Evolutionary conservation across 2,329 filamentous ascomycete genomes (phyloP), one percentile per base, ranked within the genome.

Genomic region (Trichoderma lentiforme): DNA sequence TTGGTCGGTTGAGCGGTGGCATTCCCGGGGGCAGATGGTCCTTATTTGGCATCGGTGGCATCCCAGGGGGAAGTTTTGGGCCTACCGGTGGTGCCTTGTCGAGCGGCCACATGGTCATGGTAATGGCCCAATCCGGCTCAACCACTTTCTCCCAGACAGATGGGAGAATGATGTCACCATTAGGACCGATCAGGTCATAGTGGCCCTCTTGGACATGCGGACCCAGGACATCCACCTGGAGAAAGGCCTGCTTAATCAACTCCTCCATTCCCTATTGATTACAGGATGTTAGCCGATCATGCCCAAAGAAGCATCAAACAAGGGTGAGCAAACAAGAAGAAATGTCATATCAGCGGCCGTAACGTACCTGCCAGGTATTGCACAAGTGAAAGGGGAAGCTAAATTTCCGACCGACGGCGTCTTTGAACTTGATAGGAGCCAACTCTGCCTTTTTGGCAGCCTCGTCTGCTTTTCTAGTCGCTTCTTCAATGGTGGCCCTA

Each of bases 381-480:
- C 94, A 97, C 34, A 97, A 81, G 74, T 95, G 89, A 82, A 91
- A 97, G 1, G 95, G 95, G 78, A 98, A 97, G 82, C 90, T 96
- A 80, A 97, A 98, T 81, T 97, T 97, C 75, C 95, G 88, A 36
- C 93, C 93, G 18, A 98, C 90, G 1, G 94, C 94, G 79, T 98
- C 95, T 82, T 97, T 97, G 84, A 97, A 97, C 76, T 91, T 91
- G 80, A 97, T 93, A 3, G 93, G 93, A 57, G 90, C 86, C 80
- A 93, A 92, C 53, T 91, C 88, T 73, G 87, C 87, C 75, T 81
- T 83, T 73, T 85, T 84, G 77, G 85, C 85, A 24, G 83, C 82
- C 39, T 85, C 84, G 47, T 86, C 76, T 26, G 87, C 87, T 74
- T 81, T 83, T 73, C 85, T 84, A 77, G 85, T 85, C 21, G 83